phyloP scores from a whole-genome alignment of 1,284 basidiomycete genomes.

The Fomitopsis palustris region DNA sequence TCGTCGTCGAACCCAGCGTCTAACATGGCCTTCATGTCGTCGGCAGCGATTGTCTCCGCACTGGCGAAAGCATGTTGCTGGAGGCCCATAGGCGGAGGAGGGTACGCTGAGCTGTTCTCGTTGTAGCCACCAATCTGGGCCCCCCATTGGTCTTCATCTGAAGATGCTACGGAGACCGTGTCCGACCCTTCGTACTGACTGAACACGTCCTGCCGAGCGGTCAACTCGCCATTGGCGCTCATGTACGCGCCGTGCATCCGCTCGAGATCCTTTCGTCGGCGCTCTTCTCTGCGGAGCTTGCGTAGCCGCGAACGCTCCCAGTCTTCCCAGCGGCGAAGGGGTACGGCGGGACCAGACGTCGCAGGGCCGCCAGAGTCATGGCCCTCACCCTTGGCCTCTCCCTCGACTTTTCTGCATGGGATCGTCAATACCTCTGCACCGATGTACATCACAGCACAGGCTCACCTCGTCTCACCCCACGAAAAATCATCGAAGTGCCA shows the following conservation, averaged over 20 bases:
- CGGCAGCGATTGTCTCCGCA: slow-evolving; percentile 64
- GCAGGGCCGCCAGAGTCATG: slow-evolving; percentile 70
- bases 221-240: slow-evolving; percentile 58
- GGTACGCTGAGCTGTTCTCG: slow-evolving; percentile 74
- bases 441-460: slow-evolving; percentile 12
- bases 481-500: slow-evolving; percentile 99
- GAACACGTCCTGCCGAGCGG: slow-evolving; percentile 47
- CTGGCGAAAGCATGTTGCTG: slow-evolving; percentile 43
- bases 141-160: slow-evolving; percentile 94
- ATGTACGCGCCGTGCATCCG: slow-evolving; percentile 67
- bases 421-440: background rate
- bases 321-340: slow-evolving; percentile 96
- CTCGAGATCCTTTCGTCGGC: slow-evolving; percentile 78
- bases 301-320: slow-evolving; percentile 98
- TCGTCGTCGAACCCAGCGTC: slow-evolving; percentile 83
- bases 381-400: slow-evolving; percentile 74
- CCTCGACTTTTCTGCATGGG: slow-evolving; percentile 82
- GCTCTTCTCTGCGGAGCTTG: slow-evolving; percentile 88
- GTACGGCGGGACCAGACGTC: slow-evolving; percentile 63
- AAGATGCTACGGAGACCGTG: slow-evolving; percentile 75
- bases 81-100: slow-evolving; percentile 80
- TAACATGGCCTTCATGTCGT: slow-evolving; percentile 86
- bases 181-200: slow-evolving; percentile 74
- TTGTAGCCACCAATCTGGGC: slow-evolving; percentile 85
- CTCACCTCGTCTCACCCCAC: slow-evolving; percentile 95